These are phyloP conservation scores for Colletotrichum eleusines DNA, from an alignment of 2,329 filamentous ascomycete genomes.

Conservation along the genomic window DNA sequence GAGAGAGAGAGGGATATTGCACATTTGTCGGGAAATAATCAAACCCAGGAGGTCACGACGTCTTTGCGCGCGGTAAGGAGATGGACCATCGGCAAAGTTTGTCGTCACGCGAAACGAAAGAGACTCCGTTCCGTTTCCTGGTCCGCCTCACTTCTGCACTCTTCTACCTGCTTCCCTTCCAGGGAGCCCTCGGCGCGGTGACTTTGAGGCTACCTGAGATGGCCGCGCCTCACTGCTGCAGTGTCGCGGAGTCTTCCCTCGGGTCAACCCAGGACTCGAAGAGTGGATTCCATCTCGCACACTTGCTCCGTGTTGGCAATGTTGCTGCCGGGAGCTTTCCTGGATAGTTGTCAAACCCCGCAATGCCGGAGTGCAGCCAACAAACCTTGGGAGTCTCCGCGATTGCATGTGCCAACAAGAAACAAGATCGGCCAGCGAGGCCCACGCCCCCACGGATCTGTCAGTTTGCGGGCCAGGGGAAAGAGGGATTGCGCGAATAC, in stretches of 20 bases:
- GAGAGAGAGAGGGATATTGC: too few species aligned
- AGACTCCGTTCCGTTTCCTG: background rate
- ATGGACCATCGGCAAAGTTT: background rate
- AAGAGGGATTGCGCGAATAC: too few species aligned
- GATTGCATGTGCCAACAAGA: background rate
- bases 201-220: slow-evolving; percentile 1
- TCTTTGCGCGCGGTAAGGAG: background rate
- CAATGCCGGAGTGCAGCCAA: background rate
- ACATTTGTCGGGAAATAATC: too few species aligned
- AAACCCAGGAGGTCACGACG: background rate
- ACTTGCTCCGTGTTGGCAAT: background rate
- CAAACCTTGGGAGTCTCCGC: background rate
- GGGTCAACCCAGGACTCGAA: background rate
- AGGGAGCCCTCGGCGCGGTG: background rate
- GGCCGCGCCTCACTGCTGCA: background rate
- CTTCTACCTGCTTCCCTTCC: too few species aligned
- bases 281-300: background rate
- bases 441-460: background rate
- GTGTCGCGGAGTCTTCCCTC: background rate
- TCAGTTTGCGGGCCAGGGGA: too few species aligned
- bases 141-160: too few species aligned
- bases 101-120: background rate
- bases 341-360: background rate
- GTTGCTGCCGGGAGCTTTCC: background rate
- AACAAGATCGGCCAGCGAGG: background rate